A percentile compares a stretch with the other conserved stretches of the same genome.
These are phyloP conservation scores for Colletotrichum melonis DNA, from an alignment of 2,329 filamentous ascomycete species.

Conservation along the genomic window DNA sequence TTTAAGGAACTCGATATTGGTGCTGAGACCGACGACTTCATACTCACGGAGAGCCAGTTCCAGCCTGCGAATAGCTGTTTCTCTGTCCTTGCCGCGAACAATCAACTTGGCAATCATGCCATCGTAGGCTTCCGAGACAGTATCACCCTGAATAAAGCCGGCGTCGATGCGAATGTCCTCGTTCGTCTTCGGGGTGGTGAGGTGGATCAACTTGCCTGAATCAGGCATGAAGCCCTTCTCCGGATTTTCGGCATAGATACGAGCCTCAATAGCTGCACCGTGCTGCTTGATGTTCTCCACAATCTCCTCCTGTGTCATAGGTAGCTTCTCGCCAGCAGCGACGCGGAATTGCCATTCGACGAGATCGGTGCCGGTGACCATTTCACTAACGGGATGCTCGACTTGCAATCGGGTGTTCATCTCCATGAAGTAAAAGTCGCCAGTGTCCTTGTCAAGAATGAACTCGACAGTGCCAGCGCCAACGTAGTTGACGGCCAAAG, in stretches of 20 bases:
- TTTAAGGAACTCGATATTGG: conserved; percentile 98
- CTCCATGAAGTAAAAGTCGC: conserved; percentile 85
- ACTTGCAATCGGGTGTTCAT: conserved; percentile 93
- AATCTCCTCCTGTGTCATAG: conserved; percentile 70
- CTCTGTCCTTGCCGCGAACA: conserved; percentile 81
- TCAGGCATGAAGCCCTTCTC: conserved; percentile 93
- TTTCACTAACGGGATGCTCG: conserved; percentile 90
- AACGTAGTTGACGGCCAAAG: conserved; percentile 85
- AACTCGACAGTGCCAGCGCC: conserved; percentile 92
- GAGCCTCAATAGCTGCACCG: conserved; percentile 92
- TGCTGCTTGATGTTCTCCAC: conserved; percentile 78
- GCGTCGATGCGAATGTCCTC: conserved; percentile 90
- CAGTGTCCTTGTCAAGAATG: conserved; percentile 85
- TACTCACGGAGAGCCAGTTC: conserved; percentile 85
- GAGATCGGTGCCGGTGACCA: conserved; percentile 77
- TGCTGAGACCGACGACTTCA: conserved; percentile 91
- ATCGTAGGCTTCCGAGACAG: conserved; percentile 94
- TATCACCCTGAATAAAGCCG: conserved; percentile 90
- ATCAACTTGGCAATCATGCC: conserved; percentile 99
- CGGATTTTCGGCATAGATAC: conserved; percentile 97
- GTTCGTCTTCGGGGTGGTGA: conserved; percentile 76
- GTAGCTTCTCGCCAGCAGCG: conserved; percentile 67
- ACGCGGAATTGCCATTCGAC: conserved; percentile 96
- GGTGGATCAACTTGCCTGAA: conserved; percentile 87
- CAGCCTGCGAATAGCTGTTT: conserved; percentile 86